A percentile compares a stretch with the other conserved stretches of the same genome.
These are phyloP conservation scores for Gamsiella multidivaricata DNA, from an alignment of 192 early-diverging fungal species.

Conservation along the genomic window DNA sequence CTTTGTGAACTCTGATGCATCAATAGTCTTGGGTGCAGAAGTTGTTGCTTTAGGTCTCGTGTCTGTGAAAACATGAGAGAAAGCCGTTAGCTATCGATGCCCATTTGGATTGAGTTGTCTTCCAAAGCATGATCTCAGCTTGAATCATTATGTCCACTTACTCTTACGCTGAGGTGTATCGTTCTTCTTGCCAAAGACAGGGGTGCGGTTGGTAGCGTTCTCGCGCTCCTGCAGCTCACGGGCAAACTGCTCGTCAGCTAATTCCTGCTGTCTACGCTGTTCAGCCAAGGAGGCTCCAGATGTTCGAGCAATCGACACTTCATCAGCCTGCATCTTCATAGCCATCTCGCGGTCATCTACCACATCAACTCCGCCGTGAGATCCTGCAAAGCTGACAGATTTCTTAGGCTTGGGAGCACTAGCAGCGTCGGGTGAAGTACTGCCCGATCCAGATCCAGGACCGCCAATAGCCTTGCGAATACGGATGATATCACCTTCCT, in stretches of 20 bases:
- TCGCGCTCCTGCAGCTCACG: slow-evolving; percentile 85
- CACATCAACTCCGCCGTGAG: slow-evolving; percentile 46
- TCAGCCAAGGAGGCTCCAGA: slow-evolving; percentile 45
- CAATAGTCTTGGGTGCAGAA: slow-evolving; percentile 60
- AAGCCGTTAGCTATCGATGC: slow-evolving; percentile 8
- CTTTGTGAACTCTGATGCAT: slow-evolving; percentile 60
- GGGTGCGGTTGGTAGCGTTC: slow-evolving; percentile 40
- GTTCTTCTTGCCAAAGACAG: slow-evolving; percentile 50
- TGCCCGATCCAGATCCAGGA: slow-evolving; percentile 57
- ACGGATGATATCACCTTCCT: slow-evolving; percentile 85
- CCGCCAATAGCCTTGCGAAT: slow-evolving; percentile 71
- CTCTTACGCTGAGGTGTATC: slow-evolving; percentile 49
- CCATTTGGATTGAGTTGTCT: not conserved
- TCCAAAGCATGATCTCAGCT: not conserved
- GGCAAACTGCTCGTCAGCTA: slow-evolving; percentile 83
- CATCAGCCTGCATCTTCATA: slow-evolving; percentile 50
- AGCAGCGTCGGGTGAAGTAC: slow-evolving; percentile 57
- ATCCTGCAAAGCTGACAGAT: slow-evolving; percentile 52
- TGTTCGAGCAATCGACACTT: slow-evolving; percentile 23
- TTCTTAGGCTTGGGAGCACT: slow-evolving; percentile 52
- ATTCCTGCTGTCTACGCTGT: slow-evolving; percentile 60
- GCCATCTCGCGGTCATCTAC: slow-evolving; percentile 44
- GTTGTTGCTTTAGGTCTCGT: slow-evolving; percentile 64
- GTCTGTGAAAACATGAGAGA: slow-evolving; percentile 19
- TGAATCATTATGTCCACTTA: not conserved